A percentile compares a stretch with the other conserved stretches of the same genome.
These are phyloP conservation scores for Tolypocladium album DNA, from an alignment of 2,329 filamentous ascomycete species.

Conservation along the genomic window DNA sequence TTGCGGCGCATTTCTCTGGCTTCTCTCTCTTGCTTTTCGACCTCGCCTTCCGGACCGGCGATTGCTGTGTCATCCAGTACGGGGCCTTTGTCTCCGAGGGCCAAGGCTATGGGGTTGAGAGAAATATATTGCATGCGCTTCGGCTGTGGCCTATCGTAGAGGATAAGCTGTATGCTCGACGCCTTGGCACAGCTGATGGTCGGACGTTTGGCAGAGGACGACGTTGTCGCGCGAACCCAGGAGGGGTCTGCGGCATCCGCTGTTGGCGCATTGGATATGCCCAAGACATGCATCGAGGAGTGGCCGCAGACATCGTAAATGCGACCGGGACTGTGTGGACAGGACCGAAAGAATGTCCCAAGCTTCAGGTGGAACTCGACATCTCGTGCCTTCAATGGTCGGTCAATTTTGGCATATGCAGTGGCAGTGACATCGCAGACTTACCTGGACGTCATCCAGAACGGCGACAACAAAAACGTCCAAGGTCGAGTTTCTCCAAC, in stretches of 20 bases:
- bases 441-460: slow-evolving; percentile 80
- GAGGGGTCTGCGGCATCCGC: slow-evolving; percentile 47
- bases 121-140: slow-evolving; percentile 95
- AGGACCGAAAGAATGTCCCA: slow-evolving; percentile 73
- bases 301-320: slow-evolving; percentile 81
- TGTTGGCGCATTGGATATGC: slow-evolving; percentile 59
- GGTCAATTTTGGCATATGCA: background rate
- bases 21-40: slow-evolving; percentile 52
- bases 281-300: slow-evolving; percentile 73
- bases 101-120: slow-evolving; percentile 76
- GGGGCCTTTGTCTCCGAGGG: slow-evolving; percentile 61
- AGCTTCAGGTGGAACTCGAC: slow-evolving; percentile 82
- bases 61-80: slow-evolving; percentile 21
- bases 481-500: slow-evolving; percentile 86
- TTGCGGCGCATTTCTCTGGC: slow-evolving; percentile 49
- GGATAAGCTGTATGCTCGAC: slow-evolving; percentile 72
- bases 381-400: slow-evolving; percentile 49
- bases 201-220: slow-evolving; percentile 46
- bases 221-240: slow-evolving; percentile 54
- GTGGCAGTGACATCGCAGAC: slow-evolving; percentile 14
- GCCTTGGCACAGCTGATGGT: slow-evolving; percentile 61
- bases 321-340: slow-evolving; percentile 65
- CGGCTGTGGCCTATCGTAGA: slow-evolving; percentile 80
- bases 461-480: slow-evolving; percentile 88
- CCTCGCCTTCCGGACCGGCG: slow-evolving; percentile 55